Evolutionary conservation across 768 basidiomycete species (phyloP).

Genomic region (Serendipita indica): DNA sequence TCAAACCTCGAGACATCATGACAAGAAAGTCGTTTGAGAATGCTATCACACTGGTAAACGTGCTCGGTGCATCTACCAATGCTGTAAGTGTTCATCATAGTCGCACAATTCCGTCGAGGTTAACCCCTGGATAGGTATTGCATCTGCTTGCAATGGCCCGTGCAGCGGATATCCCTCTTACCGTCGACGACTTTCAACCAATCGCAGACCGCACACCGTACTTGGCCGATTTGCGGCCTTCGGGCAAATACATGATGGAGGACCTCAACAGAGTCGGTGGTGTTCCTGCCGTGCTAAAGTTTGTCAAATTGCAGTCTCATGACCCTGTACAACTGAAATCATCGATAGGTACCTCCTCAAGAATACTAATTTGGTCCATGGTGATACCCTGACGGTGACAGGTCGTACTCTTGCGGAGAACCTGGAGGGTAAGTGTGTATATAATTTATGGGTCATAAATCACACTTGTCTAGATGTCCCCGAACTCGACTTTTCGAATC

Average conservation of each 20-base stretch:
- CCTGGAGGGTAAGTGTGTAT: constrained; percentile 29
- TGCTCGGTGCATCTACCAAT: constrained; percentile 80
- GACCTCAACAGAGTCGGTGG: constrained; percentile 78
- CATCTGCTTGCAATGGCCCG: constrained; percentile 77
- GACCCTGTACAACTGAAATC: not conserved
- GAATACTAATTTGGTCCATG: constrained; percentile 64
- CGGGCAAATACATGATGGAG: constrained; percentile 81
- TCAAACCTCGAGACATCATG: constrained; percentile 68
- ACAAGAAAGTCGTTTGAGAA: constrained; percentile 65
- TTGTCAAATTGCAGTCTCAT: not conserved
- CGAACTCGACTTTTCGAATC: constrained; percentile 53
- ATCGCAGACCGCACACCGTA: constrained; percentile 69
- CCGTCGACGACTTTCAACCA: constrained; percentile 75
- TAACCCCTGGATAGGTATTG: constrained; percentile 40
- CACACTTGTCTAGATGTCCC: constrained; percentile 35
- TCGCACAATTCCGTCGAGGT: too few relatives aligned
- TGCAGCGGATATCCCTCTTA: constrained; percentile 56
- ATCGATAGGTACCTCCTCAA: constrained; percentile 44
- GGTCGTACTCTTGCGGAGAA: constrained; percentile 85
- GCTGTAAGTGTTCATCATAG: constrained; percentile 35
- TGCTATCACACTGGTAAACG: constrained; percentile 63
- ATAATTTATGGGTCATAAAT: constrained; percentile 16
- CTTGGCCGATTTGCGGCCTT: constrained; percentile 74
- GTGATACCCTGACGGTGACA: constrained; percentile 74
- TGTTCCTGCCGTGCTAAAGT: constrained; percentile 65